Base-by-base conservation (phyloP, 2,329 filamentous ascomycete genomes). In the Pseudocercospora vitis region DNA sequence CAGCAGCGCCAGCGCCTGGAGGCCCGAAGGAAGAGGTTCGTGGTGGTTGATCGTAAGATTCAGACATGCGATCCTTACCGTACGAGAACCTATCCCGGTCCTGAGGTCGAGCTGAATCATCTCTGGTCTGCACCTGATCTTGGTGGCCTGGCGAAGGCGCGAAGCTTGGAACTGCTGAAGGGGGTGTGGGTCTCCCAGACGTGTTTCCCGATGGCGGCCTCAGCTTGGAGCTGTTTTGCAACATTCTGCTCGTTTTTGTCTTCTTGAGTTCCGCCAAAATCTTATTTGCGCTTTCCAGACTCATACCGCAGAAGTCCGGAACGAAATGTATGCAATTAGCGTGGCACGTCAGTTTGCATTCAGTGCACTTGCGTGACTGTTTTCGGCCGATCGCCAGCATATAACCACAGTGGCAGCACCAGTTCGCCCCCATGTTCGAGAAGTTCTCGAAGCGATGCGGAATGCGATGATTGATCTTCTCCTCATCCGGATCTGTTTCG, bases 381-480 rank as follows among this genome's bases (percentile, higher is more conserved):
- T 95, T 96, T 71, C 91, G 90, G 55, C 94, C 94, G 69, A 99
- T 88, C 0, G 94, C 91, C 47, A 99, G 76, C 63, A 99, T 87
- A 69, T 96, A 97, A 66, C 94, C 94, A 71, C 94, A 99, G 73
- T 99, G 94, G 70, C 94, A 99, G 75, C 94, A 99, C 94, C 94
- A 99, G 70, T 97, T 99, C 64, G 94, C 94, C 12, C 91, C 94
- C 75, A 99, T 89, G 68, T 99, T 99, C 61, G 91, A 91, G 71
- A 95, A 99, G n/a, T 88, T 85, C 67, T 92, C 86, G 78, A 97
- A 99, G 50, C 94, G 87, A 81, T 99, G 94, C 7, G 94, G 94
- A 69, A 99, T 99, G 61, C 94, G 89, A 71, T 99, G 94, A 71
- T 99, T 99, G 82, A 99, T 95, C 79, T 97, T 99, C 75, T 96